These are phyloP conservation scores for Aspergillus ochraceoroseus DNA, from an alignment of 2,329 filamentous ascomycete genomes.

Conservation along the genomic window DNA sequence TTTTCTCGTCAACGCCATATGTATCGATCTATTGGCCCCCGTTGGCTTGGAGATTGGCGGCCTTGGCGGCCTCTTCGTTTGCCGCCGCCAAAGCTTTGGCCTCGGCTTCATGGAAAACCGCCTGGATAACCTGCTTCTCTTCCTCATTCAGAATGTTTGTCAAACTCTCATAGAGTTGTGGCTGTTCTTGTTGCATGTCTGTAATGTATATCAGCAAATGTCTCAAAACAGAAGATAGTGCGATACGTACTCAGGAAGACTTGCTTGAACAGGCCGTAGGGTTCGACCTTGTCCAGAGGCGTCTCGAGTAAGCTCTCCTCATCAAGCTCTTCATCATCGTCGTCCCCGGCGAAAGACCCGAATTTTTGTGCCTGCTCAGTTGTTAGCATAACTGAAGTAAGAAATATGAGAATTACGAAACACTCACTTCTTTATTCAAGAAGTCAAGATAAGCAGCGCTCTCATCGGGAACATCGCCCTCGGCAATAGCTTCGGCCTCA, in stretches of 20 bases:
- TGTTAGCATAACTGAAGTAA: constrained; percentile 19
- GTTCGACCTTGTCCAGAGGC: constrained; percentile 89
- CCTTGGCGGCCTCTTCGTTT: constrained; percentile 36
- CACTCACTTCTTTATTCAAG: constrained; percentile 77
- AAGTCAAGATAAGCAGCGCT: constrained; percentile 94
- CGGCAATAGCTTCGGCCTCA: constrained; percentile 56
- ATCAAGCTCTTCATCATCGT: constrained; percentile 86
- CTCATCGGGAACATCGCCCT: constrained; percentile 73
- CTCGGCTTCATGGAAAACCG: constrained; percentile 68
- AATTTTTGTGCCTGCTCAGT: constrained; percentile 69
- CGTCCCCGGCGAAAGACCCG: constrained; percentile 65
- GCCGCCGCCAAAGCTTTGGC: constrained; percentile 46
- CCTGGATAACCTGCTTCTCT: constrained; percentile 75
- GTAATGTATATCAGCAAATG: constrained; percentile 29
- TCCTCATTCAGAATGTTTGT: constrained; percentile 72
- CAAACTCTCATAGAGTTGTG: constrained; percentile 77
- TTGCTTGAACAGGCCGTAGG: constrained; percentile 81
- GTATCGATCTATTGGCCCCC: constrained; percentile 29
- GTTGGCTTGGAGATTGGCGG: constrained; percentile 34
- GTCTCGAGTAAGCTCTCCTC: constrained; percentile 91
- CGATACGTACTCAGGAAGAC: constrained; percentile 69
- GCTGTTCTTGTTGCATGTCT: constrained; percentile 88
- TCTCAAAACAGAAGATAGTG: neutral
- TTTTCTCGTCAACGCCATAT: constrained; percentile 9
- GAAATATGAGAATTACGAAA: no score